These are phyloP conservation scores for Rhynchospora tenuis DNA, from an alignment of 176 grass and related monocot genomes.

Conservation along the genomic window DNA sequence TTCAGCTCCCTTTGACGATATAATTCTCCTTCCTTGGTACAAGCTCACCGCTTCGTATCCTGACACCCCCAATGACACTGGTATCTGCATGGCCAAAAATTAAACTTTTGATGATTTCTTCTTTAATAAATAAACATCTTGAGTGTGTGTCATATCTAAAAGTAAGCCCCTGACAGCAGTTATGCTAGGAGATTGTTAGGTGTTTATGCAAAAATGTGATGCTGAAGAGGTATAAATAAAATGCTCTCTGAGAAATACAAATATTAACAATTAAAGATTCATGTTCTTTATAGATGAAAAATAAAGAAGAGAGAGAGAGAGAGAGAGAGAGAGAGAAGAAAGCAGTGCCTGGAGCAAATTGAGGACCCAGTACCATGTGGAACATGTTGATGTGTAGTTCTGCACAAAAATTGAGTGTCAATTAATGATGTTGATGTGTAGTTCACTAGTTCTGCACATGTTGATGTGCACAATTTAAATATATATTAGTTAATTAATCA, in stretches of 20 bases:
- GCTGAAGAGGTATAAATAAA: not conserved
- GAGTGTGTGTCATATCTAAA: not conserved
- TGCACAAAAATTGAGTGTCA: slow-evolving; percentile 33
- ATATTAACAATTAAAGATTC: not conserved
- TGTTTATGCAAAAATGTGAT: not conserved
- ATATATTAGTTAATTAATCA: slow-evolving; percentile 23
- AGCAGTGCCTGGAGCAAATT: slow-evolving; percentile 74
- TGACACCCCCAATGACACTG: slow-evolving; percentile 60
- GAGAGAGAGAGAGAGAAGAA: not conserved
- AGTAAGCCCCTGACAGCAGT: not conserved
- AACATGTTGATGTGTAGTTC: slow-evolving; percentile 80
- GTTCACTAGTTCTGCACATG: too few species aligned
- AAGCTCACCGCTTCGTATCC: slow-evolving; percentile 75
- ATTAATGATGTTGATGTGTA: slow-evolving; percentile 21
- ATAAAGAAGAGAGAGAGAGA: not conserved
- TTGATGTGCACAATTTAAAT: too few species aligned
- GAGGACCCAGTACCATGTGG: slow-evolving; percentile 69
- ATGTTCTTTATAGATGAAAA: not conserved
- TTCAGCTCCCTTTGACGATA: slow-evolving; percentile 54
- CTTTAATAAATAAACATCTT: not conserved
- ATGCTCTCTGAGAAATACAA: not conserved
- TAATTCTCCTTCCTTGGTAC: slow-evolving; percentile 57
- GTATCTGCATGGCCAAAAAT: slow-evolving; percentile 43
- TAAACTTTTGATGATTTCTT: not conserved
- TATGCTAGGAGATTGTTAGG: not conserved